Evolutionary conservation across 176 grass and related monocot genomes (phyloP).

Genomic region (Chloris gayana): DNA sequence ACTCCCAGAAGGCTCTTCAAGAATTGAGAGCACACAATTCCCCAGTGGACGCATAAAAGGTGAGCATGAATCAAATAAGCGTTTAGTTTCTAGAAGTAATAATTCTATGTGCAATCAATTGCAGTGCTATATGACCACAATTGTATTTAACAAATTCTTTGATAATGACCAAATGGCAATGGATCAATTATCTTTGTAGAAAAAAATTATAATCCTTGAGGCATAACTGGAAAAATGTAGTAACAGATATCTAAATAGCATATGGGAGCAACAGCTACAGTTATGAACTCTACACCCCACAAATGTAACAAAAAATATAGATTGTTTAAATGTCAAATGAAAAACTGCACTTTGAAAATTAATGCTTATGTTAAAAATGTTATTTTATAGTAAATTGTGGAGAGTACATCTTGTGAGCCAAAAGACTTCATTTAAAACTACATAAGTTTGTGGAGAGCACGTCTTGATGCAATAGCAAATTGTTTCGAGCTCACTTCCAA

Average conservation of each 20-base stretch:
- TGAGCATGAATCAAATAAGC: slow-evolving; percentile 17
- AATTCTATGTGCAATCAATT: background rate
- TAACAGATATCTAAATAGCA: background rate
- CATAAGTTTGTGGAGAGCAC: too few relatives aligned
- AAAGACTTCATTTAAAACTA: too few relatives aligned
- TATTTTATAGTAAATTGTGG: too few relatives aligned
- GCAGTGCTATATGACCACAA: background rate
- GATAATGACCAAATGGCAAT: background rate
- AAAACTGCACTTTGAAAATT: background rate
- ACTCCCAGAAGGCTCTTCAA: slow-evolving; percentile 11
- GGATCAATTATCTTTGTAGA: background rate
- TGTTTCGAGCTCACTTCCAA: background rate
- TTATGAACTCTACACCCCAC: too few relatives aligned
- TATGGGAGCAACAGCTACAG: background rate
- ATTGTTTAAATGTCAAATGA: background rate
- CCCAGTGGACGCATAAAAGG: slow-evolving; percentile 4
- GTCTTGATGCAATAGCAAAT: background rate
- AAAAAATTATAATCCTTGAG: background rate
- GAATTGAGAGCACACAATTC: slow-evolving; percentile 1
- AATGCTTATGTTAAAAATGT: background rate
- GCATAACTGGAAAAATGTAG: slow-evolving; percentile 5
- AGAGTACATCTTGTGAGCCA: too few relatives aligned
- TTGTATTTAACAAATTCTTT: background rate
- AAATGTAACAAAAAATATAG: too few relatives aligned
- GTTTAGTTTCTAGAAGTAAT: background rate